Percentiles rank a stretch among this genome's conserved stretches.
phyloP scores from a whole-genome alignment of 768 basidiomycete species.

The Serendipita sp. region DNA sequence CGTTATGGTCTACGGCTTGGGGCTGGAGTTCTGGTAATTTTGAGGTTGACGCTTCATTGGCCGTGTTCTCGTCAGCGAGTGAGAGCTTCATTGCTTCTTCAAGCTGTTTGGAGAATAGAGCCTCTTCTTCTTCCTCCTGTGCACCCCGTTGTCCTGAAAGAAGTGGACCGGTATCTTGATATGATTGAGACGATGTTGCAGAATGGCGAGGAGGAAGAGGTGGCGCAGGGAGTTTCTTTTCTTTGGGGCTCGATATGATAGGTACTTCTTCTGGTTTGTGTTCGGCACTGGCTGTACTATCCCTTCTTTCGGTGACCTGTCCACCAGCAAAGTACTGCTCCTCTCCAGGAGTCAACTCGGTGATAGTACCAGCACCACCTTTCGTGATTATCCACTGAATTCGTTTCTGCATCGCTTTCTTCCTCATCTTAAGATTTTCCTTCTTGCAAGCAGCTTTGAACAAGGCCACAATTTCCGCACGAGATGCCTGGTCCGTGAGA shows the following conservation, averaged over 20 bases:
- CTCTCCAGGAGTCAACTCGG: not conserved
- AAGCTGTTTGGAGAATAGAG: conserved; percentile 16
- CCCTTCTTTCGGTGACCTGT: not conserved
- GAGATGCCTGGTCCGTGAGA: not conserved
- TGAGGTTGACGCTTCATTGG: too few species aligned
- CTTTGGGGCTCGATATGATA: conserved; percentile 15
- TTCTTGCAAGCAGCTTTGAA: not conserved
- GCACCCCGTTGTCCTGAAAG: not conserved
- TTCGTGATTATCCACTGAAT: conserved; percentile 1
- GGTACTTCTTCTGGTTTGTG: too few species aligned
- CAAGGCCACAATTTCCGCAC: not conserved
- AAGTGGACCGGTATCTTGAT: not conserved
- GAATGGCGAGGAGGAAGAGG: conserved; percentile 4
- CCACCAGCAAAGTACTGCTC: not conserved
- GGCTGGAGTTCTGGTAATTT: too few species aligned
- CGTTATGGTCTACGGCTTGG: too few species aligned
- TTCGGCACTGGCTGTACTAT: too few species aligned
- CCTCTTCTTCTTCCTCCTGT: conserved; percentile 11
- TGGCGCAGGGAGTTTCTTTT: conserved; percentile 17
- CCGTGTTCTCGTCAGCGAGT: not conserved
- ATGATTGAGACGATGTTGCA: not conserved
- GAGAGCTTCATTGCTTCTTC: conserved; percentile 22
- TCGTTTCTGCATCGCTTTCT: not conserved
- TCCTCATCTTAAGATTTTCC: not conserved
- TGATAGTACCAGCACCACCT: not conserved